Evolutionary conservation across 2,329 filamentous ascomycete genomes (phyloP), one percentile per base, ranked within the genome.

Genomic region (Clarireedia homoeocarpa): DNA sequence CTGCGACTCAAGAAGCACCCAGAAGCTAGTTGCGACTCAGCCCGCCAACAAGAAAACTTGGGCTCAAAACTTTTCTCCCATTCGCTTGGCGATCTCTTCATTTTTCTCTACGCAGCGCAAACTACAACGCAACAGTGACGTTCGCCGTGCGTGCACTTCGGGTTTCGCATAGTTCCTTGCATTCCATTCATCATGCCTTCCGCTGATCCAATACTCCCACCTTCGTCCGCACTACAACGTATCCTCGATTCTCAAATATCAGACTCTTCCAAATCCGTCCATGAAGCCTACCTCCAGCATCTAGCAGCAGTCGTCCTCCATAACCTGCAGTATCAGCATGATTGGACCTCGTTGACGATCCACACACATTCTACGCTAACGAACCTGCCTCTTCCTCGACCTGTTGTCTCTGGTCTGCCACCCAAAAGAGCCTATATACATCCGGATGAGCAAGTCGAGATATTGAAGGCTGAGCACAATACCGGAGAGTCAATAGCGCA

Each of bases 381-480:
- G 56, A 65, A 67, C 20, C 61, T 61, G 3, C 66, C 70, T 42
- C 75, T 83, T 9, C 73, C 79, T 1, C 79, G 88, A 20, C 82
- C 84, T 5, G 70, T 92, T 52, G 77, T 94, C 56, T 85, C 82
- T 23, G 89, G 89, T 26, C 72, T 91, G 3, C 88, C 89, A 1
- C 87, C 88, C 0, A 78, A 80, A 46, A 80, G 85, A 47, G 77
- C 91, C 44, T 92, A 94, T 70, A 76, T 88, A 51, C 88, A 94
- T 66, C 88, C 89, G 1, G 89, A 94, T 69, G 88, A 91, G 72
- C 89, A 92, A 72, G 83, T 89, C 61, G 83, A 82, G 61, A 78
- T 87, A 55, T 75, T 91, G 55, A 84, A 85, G 62, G 75, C 77
- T 30, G 81, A 83, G 61, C 75, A 77, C 61, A 70, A 73, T 12